Evolutionary conservation across 2,329 filamentous ascomycete genomes (phyloP).

Genomic region (Aspergillus sp.): DNA sequence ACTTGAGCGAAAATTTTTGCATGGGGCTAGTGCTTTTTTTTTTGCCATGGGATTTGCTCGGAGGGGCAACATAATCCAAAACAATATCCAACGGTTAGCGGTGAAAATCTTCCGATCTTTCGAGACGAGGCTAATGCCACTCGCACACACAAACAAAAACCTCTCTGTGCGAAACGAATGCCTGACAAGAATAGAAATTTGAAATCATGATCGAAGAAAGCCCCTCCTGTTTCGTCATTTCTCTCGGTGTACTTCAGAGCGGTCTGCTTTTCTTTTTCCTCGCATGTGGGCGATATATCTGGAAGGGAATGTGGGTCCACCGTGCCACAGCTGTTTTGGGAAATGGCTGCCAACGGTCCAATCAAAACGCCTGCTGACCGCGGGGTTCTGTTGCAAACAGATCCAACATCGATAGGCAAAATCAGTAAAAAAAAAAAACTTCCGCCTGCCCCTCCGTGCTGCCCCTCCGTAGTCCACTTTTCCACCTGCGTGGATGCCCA

Average conservation of each 20-base stretch:
- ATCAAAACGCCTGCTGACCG: constrained; percentile 16
- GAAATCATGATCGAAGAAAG: too few species aligned
- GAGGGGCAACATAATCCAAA: constrained; percentile 7
- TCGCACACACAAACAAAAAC: too few species aligned
- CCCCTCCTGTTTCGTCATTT: too few species aligned
- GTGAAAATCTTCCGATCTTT: not conserved
- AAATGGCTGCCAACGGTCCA: constrained; percentile 9
- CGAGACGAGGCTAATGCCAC: too few species aligned
- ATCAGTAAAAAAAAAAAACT: constrained; percentile 8
- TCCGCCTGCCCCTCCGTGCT: constrained; percentile 13
- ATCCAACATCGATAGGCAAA: constrained; percentile 10
- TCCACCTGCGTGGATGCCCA: constrained; percentile 39
- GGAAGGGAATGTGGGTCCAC: constrained; percentile 14
- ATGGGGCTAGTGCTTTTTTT: not conserved
- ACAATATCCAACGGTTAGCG: not conserved
- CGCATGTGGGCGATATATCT: constrained; percentile 13
- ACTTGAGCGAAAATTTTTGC: constrained; percentile 1
- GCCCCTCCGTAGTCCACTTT: not conserved
- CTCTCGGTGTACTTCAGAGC: too few species aligned
- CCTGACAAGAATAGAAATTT: too few species aligned
- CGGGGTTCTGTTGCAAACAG: constrained; percentile 24
- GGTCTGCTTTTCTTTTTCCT: not conserved
- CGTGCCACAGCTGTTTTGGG: constrained; percentile 14
- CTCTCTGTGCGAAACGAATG: too few species aligned
- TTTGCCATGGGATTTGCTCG: not conserved